Conservation (phyloP, 2,329 filamentous ascomycete genomes). For the Aspergillus ustus region DNA sequence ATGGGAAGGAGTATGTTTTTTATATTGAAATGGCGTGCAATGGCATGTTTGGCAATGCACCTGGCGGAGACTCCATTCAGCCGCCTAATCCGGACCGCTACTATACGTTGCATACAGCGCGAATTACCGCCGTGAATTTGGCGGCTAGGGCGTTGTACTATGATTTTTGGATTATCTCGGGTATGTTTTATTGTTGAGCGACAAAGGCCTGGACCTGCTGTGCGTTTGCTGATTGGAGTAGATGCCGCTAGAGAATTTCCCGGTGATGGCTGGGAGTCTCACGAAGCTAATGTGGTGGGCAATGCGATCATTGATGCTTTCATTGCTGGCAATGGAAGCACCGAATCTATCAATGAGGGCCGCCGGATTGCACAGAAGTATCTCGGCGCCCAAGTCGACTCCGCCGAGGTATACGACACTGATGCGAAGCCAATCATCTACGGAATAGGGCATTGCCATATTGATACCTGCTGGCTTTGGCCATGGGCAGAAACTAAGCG, state of each 20-base stretch:
- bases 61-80: constrained; percentile 82
- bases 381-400: constrained; percentile 79
- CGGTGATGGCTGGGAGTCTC: constrained; percentile 83
- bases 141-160: constrained; percentile 82
- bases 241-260: constrained; percentile 94
- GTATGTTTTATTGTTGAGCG: constrained; percentile 33
- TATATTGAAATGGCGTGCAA: constrained; percentile 99
- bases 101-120: constrained; percentile 75
- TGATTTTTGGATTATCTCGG: constrained; percentile 91
- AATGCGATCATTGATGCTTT: constrained; percentile 92
- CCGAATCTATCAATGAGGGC: constrained; percentile 76
- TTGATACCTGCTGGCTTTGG: constrained; percentile 98
- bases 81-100: constrained; percentile 84
- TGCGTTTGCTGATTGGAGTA: constrained; percentile 18
- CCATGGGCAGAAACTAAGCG: constrained; percentile 97
- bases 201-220: background rate
- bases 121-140: constrained; percentile 87
- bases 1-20: constrained; percentile 84
- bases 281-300: constrained; percentile 79
- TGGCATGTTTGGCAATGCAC: constrained; percentile 94
- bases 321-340: constrained; percentile 72
- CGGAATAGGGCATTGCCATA: constrained; percentile 94
- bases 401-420: constrained; percentile 79
- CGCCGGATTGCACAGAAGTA: constrained; percentile 84
- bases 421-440: constrained; percentile 77